Conservation (phyloP, 768 basidiomycete species). For the Suillus sp. region DNA sequence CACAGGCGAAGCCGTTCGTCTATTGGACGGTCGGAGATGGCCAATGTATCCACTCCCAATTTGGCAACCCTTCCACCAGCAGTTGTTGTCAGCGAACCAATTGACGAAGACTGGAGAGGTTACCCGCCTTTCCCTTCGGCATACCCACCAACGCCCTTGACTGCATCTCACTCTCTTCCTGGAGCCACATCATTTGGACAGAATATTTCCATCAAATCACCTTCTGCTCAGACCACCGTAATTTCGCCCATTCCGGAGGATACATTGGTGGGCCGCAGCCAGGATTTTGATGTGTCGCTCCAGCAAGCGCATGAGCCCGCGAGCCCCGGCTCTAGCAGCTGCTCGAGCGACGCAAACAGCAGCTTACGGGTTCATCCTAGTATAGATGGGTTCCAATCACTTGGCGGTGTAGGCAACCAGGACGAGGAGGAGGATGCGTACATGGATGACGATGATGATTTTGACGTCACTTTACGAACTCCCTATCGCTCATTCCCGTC, state of each 20-base stretch:
- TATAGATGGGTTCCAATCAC: slow-evolving; percentile 15
- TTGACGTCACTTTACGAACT: slow-evolving; percentile 67
- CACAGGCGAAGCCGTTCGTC: slow-evolving; percentile 31
- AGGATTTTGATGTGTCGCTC: slow-evolving; percentile 77
- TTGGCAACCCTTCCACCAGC: slow-evolving; percentile 6
- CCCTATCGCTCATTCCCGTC: slow-evolving; percentile 43
- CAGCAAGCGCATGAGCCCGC: slow-evolving; percentile 59
- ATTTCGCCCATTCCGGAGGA: slow-evolving; percentile 42
- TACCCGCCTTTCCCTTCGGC: slow-evolving; percentile 79
- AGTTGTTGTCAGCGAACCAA: slow-evolving; percentile 28
- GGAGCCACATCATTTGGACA: slow-evolving; percentile 13
- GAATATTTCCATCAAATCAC: slow-evolving; percentile 10
- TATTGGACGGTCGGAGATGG: slow-evolving; percentile 18
- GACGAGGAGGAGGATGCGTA: slow-evolving; percentile 25
- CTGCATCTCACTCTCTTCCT: slow-evolving; percentile 38
- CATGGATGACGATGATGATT: slow-evolving; percentile 51
- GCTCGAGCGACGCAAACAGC: slow-evolving; percentile 59
- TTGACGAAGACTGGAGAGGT: slow-evolving; percentile 67
- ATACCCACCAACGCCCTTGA: slow-evolving; percentile 71
- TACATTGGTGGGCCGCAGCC: slow-evolving; percentile 24
- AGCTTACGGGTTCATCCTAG: slow-evolving; percentile 42
- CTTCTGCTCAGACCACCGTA: slow-evolving; percentile 20
- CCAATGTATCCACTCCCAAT: slow-evolving; percentile 13
- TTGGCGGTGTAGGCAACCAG: slow-evolving; percentile 29
- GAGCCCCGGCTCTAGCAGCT: slow-evolving; percentile 58